Evolutionary conservation across 163 green algal species (phyloP).

Genomic region (Scenedesmus sp.): DNA sequence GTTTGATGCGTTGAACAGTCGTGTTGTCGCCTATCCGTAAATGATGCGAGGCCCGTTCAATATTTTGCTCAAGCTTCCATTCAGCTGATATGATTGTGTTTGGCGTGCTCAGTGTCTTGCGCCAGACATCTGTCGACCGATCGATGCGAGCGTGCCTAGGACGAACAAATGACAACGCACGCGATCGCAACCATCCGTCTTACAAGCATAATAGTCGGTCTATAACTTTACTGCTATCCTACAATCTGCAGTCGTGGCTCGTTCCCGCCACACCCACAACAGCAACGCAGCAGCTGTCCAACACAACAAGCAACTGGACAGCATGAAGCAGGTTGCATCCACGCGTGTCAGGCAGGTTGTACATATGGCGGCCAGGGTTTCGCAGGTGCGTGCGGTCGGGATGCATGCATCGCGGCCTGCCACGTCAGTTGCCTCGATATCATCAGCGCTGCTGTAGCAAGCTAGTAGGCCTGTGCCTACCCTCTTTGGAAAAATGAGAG

Average conservation of each 20-base stretch:
- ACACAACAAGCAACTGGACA: neutral
- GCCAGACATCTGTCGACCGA: neutral
- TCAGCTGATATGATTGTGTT: neutral
- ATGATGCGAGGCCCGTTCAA: too few relatives aligned
- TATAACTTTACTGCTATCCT: too few relatives aligned
- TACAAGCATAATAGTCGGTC: too few relatives aligned
- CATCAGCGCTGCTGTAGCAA: too few relatives aligned
- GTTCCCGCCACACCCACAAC: neutral
- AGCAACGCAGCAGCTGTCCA: neutral
- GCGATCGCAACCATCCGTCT: too few relatives aligned
- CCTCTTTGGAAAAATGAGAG: too few relatives aligned
- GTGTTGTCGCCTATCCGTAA: too few relatives aligned
- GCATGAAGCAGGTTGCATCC: neutral
- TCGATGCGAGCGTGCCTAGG: neutral
- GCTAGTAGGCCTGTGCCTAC: too few relatives aligned
- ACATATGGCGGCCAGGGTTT: neutral
- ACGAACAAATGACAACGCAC: neutral
- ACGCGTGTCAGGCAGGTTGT: neutral
- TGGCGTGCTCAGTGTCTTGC: too few relatives aligned
- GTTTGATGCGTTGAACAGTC: too few relatives aligned
- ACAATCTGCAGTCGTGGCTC: neutral
- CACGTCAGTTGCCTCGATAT: neutral
- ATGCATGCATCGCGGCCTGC: neutral
- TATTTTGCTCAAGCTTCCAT: too few relatives aligned
- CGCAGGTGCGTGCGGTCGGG: neutral